Percentiles rank a stretch among this genome's conserved stretches.
Conservation (phyloP, 192 early-diverging fungal species). For the Mortierella claussenii region DNA sequence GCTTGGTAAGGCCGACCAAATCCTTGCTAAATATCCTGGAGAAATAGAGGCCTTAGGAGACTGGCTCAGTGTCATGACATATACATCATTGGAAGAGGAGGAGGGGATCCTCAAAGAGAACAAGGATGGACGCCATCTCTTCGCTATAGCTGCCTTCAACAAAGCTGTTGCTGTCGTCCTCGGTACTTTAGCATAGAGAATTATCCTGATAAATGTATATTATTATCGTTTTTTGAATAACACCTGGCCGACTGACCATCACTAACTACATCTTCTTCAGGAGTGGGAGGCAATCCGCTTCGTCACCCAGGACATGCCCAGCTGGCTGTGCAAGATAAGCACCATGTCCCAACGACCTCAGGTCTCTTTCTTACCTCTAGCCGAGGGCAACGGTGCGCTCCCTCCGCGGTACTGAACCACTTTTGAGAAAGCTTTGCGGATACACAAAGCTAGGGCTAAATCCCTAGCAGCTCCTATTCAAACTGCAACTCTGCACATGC, state of each 20-base stretch:
- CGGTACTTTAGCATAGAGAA: too few species aligned
- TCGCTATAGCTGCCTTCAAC: too few species aligned
- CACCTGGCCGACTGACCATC: too few species aligned
- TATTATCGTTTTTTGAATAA: too few species aligned
- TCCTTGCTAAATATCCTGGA: too few species aligned
- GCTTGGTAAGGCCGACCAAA: too few species aligned
- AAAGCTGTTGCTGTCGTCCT: too few species aligned
- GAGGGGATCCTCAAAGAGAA: conserved; percentile 11
- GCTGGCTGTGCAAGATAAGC: not conserved
- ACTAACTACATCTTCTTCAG: too few species aligned
- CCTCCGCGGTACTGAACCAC: not conserved
- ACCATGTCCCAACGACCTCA: not conserved
- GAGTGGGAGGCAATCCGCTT: not conserved
- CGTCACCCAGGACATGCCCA: not conserved
- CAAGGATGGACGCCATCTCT: conserved; percentile 1
- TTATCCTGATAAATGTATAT: too few species aligned
- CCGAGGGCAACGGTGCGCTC: not conserved
- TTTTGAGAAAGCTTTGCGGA: not conserved
- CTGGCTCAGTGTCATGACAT: not conserved
- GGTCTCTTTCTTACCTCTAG: not conserved
- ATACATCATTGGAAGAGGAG: not conserved
- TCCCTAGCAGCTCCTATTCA: too few species aligned
- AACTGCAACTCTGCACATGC: too few species aligned
- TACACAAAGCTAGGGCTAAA: not conserved
- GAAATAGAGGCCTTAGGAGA: conserved; percentile 18